These are phyloP conservation scores for Ceratobasidium sp. DNA, from an alignment of 1,284 basidiomycete genomes.

Conservation along the genomic window DNA sequence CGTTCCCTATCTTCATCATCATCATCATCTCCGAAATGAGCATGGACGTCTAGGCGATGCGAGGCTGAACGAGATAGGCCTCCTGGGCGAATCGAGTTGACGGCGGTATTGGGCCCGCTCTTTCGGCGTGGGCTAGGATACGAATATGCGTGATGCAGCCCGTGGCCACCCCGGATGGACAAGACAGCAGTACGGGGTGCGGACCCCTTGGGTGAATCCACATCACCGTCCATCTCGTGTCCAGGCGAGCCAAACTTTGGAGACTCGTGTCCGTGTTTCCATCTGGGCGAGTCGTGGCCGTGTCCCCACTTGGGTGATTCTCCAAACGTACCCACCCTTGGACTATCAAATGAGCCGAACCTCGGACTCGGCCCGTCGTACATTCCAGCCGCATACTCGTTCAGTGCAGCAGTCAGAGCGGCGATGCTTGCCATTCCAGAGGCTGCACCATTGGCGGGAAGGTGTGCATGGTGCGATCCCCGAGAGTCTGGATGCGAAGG, in stretches of 20 bases:
- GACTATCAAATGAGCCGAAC: neutral
- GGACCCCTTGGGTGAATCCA: neutral
- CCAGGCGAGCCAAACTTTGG: constrained; percentile 1
- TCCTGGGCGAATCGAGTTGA: constrained; percentile 17
- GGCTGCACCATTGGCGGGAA: constrained; percentile 21
- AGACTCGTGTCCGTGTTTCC: neutral
- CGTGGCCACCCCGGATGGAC: constrained; percentile 61
- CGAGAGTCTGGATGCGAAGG: neutral
- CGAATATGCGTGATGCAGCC: constrained; percentile 8
- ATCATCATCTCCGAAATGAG: constrained; percentile 33
- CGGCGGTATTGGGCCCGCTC: constrained; percentile 24
- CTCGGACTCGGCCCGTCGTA: neutral
- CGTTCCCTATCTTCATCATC: constrained; percentile 59
- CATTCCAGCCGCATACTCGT: constrained; percentile 22
- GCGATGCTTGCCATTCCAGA: constrained; percentile 34
- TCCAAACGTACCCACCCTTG: neutral
- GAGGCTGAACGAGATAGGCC: neutral
- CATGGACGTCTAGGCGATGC: constrained; percentile 7
- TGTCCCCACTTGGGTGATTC: neutral
- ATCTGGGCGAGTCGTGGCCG: neutral
- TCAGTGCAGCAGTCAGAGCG: constrained; percentile 28
- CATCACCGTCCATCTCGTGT: neutral
- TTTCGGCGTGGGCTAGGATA: constrained; percentile 13
- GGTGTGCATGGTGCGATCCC: neutral
- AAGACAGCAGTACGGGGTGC: constrained; percentile 12